These are phyloP conservation scores for Pythium aristosporum DNA, from an alignment of 352 stramenopile species.

Conservation along the genomic window DNA sequence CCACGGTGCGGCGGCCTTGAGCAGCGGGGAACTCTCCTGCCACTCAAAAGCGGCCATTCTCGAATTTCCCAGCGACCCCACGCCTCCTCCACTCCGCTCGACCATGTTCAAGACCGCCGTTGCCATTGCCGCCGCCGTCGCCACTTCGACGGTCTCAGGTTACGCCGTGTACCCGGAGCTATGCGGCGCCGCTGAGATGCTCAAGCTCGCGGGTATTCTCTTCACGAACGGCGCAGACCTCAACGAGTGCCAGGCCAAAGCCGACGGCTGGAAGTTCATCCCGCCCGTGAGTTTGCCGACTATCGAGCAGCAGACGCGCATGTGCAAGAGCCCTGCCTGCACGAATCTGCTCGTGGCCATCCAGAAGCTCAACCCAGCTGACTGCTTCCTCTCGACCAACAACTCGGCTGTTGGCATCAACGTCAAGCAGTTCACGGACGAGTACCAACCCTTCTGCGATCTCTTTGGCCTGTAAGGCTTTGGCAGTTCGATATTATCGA, in stretches of 20 bases:
- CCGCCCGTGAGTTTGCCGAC: slow-evolving; percentile 29
- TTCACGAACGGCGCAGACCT: slow-evolving; percentile 16
- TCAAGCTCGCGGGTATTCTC: slow-evolving; percentile 18
- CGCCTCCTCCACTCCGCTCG: neutral
- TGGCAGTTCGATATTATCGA: too few relatives aligned
- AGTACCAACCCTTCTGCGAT: slow-evolving; percentile 30
- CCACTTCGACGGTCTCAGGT: slow-evolving; percentile 12
- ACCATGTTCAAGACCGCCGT: slow-evolving; percentile 25
- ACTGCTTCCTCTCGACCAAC: slow-evolving; percentile 33
- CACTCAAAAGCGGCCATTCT: slow-evolving; percentile 11
- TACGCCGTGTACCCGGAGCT: slow-evolving; percentile 13
- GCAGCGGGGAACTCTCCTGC: neutral
- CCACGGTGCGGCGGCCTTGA: neutral
- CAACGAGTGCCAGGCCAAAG: slow-evolving; percentile 20
- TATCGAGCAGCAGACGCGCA: slow-evolving; percentile 22
- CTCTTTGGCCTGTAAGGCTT: slow-evolving; percentile 11
- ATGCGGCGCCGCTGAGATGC: slow-evolving; percentile 7
- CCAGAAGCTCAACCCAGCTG: slow-evolving; percentile 15
- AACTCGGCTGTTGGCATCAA: slow-evolving; percentile 26
- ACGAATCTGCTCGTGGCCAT: slow-evolving; percentile 30
- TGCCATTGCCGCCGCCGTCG: slow-evolving; percentile 12
- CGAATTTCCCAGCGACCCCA: slow-evolving; percentile 3
- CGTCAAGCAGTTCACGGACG: slow-evolving; percentile 34
- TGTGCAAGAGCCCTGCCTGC: slow-evolving; percentile 32
- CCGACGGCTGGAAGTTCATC: slow-evolving; percentile 32